A percentile compares a stretch with the other conserved stretches of the same genome.
These are phyloP conservation scores for Poa annua DNA, from an alignment of 176 grass and related monocot genomes.

Conservation along the genomic window DNA sequence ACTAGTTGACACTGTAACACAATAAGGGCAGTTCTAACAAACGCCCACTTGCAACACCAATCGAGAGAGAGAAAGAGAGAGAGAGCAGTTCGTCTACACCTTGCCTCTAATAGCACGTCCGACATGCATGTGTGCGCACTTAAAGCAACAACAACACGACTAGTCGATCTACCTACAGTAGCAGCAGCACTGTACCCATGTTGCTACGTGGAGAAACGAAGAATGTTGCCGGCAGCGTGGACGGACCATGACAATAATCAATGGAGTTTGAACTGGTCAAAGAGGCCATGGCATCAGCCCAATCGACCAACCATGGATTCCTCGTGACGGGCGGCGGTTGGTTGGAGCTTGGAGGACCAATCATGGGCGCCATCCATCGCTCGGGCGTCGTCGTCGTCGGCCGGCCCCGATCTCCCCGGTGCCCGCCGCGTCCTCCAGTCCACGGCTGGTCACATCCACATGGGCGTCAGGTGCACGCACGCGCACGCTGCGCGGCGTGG, in stretches of 20 bases:
- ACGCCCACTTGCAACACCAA: too few species aligned
- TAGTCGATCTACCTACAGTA: not conserved
- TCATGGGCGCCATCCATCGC: not conserved
- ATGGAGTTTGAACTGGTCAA: conserved; percentile 26
- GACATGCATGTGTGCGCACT: too few species aligned
- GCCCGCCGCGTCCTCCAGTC: not conserved
- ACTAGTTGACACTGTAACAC: too few species aligned
- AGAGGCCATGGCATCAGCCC: not conserved
- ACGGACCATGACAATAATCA: not conserved
- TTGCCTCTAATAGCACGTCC: too few species aligned
- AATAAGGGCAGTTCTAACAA: too few species aligned
- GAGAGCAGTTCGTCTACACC: too few species aligned
- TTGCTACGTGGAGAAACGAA: not conserved
- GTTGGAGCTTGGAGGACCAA: conserved; percentile 1
- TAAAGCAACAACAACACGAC: too few species aligned
- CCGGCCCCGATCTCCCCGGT: not conserved
- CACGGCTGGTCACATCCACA: not conserved
- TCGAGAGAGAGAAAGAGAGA: too few species aligned
- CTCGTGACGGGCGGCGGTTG: conserved; percentile 15
- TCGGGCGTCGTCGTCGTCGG: not conserved
- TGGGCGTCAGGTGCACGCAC: not conserved
- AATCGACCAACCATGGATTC: not conserved
- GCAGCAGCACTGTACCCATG: not conserved
- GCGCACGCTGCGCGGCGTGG: not conserved
- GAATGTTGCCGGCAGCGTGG: not conserved